These are phyloP conservation scores for Trypanosoma platydactyli DNA, from an alignment of 208 protist species.

Conservation along the genomic window DNA sequence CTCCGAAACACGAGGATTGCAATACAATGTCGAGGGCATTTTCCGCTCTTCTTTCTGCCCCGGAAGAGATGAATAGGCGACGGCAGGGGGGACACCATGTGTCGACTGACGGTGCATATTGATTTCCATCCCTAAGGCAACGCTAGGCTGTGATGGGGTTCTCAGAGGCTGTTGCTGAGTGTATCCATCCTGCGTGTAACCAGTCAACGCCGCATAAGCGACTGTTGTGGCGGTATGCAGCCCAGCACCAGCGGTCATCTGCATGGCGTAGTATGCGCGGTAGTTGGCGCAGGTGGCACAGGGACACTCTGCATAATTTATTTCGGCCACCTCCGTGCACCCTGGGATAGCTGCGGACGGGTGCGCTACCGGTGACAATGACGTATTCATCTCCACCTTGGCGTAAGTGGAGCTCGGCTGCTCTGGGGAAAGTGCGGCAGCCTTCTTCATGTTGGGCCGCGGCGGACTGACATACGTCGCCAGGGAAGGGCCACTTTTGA, in stretches of 20 bases:
- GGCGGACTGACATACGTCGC: slow-evolving; percentile 69
- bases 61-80: not conserved
- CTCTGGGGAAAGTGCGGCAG: not conserved
- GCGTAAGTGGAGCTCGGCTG: not conserved
- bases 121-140: slow-evolving; percentile 3
- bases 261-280: slow-evolving; percentile 31
- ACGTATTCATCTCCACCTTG: slow-evolving; percentile 15
- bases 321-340: slow-evolving; percentile 28
- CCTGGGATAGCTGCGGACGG: not conserved
- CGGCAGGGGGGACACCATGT: not conserved
- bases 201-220: not conserved
- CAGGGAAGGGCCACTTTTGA: slow-evolving; percentile 13
- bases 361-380: not conserved
- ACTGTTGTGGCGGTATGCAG: not conserved
- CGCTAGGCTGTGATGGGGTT: not conserved
- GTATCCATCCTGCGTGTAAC: not conserved
- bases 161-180: not conserved
- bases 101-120: not conserved
- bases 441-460: slow-evolving; percentile 27
- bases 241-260: not conserved
- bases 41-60: not conserved
- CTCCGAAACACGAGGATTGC: not conserved
- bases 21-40: not conserved
- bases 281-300: slow-evolving; percentile 52
- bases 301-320: slow-evolving; percentile 41